Evolutionary conservation across 2,329 filamentous ascomycete genomes (phyloP).

Genomic region (Rasamsonia emersonii): DNA sequence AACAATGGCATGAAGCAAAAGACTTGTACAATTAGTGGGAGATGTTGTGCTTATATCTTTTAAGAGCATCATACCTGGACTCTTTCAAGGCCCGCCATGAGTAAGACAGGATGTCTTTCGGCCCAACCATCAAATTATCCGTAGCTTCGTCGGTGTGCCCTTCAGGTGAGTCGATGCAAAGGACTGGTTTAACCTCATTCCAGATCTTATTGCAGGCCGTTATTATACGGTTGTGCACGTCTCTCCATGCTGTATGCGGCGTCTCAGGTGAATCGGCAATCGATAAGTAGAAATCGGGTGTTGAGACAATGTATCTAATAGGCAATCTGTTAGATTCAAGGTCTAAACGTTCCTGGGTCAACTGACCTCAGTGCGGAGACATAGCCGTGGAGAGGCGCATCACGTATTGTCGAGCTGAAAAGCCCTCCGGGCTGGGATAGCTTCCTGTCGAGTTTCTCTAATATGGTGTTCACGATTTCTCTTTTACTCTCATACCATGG

Average conservation of each 20-base stretch:
- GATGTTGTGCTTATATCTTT: conserved; percentile 4
- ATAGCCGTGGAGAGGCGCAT: conserved; percentile 60
- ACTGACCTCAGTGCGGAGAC: conserved; percentile 57
- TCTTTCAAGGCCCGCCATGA: conserved; percentile 95
- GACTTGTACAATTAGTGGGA: conserved; percentile 43
- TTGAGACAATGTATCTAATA: conserved; percentile 42
- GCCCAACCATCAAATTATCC: conserved; percentile 64
- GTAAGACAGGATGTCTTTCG: conserved; percentile 86
- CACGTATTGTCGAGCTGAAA: conserved; percentile 57
- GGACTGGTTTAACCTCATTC: conserved; percentile 62
- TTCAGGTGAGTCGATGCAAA: conserved; percentile 93
- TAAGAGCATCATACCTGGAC: conserved; percentile 55
- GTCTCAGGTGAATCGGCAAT: conserved; percentile 18
- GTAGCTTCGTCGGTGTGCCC: conserved; percentile 55
- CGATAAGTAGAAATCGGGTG: conserved; percentile 27
- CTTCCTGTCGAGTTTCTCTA: conserved; percentile 56
- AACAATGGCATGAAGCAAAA: conserved; percentile 58
- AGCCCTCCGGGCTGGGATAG: conserved; percentile 55
- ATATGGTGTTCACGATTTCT: conserved; percentile 48
- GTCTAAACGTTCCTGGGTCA: background rate
- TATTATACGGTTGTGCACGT: conserved; percentile 44
- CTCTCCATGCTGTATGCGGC: conserved; percentile 19
- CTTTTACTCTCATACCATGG: conserved; percentile 31
- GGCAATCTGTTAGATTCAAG: conserved; percentile 9
- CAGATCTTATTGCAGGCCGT: conserved; percentile 62